These are phyloP conservation scores for Tetrahymena thermophila DNA, from an alignment of 73 alveolate species.

Conservation along the genomic window DNA sequence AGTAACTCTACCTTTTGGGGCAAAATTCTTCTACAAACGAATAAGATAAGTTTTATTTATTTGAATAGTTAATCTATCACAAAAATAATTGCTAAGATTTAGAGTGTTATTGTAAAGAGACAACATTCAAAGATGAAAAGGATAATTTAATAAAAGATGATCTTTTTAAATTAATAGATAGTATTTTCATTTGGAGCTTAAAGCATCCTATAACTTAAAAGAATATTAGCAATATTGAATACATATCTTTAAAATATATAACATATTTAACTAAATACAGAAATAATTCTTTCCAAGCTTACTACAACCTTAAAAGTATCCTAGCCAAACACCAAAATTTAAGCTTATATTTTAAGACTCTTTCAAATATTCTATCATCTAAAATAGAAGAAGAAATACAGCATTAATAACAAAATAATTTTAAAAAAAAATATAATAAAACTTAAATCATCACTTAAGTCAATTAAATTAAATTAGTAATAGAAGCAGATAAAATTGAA, in stretches of 20 bases:
- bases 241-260: background rate
- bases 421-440: background rate
- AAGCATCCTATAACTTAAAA: background rate
- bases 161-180: background rate
- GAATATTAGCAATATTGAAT: background rate
- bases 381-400: background rate
- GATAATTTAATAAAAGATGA: background rate
- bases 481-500: background rate
- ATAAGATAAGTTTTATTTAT: background rate
- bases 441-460: background rate
- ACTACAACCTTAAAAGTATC: background rate
- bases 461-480: background rate
- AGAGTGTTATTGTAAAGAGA: background rate
- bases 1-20: background rate
- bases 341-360: background rate
- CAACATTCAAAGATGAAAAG: background rate
- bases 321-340: background rate
- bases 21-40: background rate
- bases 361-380: background rate
- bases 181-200: background rate
- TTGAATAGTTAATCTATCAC: background rate
- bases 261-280: background rate
- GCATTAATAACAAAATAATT: background rate
- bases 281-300: background rate
- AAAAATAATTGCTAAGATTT: background rate